Evolutionary conservation across 2,329 filamentous ascomycete genomes (phyloP).

Genomic region (Ambrosiella xylebori): DNA sequence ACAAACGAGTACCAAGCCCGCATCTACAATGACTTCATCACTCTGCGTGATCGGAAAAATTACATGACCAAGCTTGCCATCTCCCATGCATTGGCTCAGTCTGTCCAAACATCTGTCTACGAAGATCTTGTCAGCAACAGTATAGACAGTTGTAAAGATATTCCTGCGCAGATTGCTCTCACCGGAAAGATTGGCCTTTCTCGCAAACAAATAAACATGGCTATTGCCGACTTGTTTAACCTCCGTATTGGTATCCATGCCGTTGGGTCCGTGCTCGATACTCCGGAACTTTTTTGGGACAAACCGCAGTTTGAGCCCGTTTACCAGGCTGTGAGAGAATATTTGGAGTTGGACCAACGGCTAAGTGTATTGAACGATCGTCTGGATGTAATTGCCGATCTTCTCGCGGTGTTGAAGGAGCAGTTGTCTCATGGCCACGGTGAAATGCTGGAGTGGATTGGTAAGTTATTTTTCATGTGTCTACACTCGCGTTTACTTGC

Average conservation of each 20-base stretch:
- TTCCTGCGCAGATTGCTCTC: conserved; percentile 79
- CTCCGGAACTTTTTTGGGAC: conserved; percentile 94
- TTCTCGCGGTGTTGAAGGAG: conserved; percentile 85
- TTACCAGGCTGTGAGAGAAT: conserved; percentile 86
- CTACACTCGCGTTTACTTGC: neutral
- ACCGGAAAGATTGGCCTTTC: conserved; percentile 85
- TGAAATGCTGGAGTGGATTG: conserved; percentile 79
- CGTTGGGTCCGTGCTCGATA: conserved; percentile 90
- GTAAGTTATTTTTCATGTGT: conserved; percentile 29
- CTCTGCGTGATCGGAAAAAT: conserved; percentile 77
- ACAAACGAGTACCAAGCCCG: conserved; percentile 92
- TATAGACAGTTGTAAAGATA: conserved; percentile 81
- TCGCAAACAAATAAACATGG: conserved; percentile 92
- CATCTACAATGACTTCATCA: conserved; percentile 99
- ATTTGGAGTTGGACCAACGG: conserved; percentile 95
- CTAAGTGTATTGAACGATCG: conserved; percentile 79
- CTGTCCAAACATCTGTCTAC: conserved; percentile 93
- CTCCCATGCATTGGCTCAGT: conserved; percentile 86
- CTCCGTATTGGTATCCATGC: conserved; percentile 95
- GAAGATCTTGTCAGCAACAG: conserved; percentile 90
- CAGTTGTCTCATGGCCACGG: conserved; percentile 87
- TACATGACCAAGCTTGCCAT: conserved; percentile 98
- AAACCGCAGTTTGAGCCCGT: conserved; percentile 93
- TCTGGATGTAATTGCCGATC: conserved; percentile 71
- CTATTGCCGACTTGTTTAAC: conserved; percentile 96